A percentile compares a stretch with the other conserved stretches of the same genome.
phyloP scores from a whole-genome alignment of 78 protist species.

The Emiliania huxleyi region DNA sequence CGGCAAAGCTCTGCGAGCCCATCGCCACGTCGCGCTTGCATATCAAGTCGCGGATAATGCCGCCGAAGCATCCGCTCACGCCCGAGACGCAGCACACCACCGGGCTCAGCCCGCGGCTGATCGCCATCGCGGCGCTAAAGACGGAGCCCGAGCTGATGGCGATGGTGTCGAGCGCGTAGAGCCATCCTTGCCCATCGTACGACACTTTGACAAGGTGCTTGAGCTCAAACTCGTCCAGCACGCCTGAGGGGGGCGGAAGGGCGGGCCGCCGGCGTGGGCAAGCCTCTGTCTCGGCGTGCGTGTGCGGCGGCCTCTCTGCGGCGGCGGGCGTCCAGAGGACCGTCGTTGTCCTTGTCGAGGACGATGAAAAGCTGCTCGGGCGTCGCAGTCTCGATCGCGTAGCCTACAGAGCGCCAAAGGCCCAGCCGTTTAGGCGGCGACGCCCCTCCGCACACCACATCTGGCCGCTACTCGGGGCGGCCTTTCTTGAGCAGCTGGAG shows the following conservation, averaged over 20 bases:
- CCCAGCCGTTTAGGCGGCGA: no score
- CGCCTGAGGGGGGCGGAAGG: no score
- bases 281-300: background rate
- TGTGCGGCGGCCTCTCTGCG: background rate
- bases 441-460: no score
- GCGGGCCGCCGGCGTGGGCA: no score
- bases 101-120: background rate
- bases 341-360: background rate
- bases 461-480: no score
- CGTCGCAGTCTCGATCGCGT: no score
- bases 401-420: no score
- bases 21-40: background rate
- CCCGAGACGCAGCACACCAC: background rate
- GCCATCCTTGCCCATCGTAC: no score
- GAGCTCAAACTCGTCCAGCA: no score
- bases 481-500: no score
- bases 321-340: background rate
- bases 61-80: slow-evolving; percentile 25
- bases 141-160: background rate
- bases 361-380: background rate
- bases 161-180: background rate
- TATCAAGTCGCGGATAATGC: background rate
- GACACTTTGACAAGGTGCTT: background rate
- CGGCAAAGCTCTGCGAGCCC: background rate
- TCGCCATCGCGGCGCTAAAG: background rate